Base-by-base conservation (phyloP, 2,329 filamentous ascomycete species). In the Coleophoma crateriformis region DNA sequence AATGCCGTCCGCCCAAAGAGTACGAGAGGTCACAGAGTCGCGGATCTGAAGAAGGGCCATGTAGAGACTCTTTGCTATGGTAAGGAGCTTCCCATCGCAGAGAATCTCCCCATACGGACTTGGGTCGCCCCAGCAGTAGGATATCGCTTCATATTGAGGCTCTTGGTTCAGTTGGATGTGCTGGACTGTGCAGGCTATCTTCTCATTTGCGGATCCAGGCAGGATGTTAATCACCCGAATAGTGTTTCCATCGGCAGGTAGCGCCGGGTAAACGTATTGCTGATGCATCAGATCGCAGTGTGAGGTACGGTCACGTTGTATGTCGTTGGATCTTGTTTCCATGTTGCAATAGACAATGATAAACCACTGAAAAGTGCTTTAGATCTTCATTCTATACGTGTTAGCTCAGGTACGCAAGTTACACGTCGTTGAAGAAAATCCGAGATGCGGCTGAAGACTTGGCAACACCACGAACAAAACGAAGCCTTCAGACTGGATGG, bases 181-280 rank as follows among this genome's bases (percentile, higher is more conserved):
- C 14, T 34, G 19, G 17, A 48, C 15, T 6, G 35, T n/a, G 15
- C 35, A 38, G 35, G 35, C 7, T 14, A 66, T 79, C 48, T 71
- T 76, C 7, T 75, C 68, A 34, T 67, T 79, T 45, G 76, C 72
- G 12, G 35, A 38, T 38, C 35, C 35, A n/a, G 35, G 35, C 35
- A 38, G 1, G 13, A 38, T 14, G 4, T 38, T 17, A 38, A 38
- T 38, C 35, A 38, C 35, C 4, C 35, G 35, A 8, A 38, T 38
- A n/a, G 13, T 14, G 12, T 38, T 17, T 38, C 35, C 35, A 38
- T 38, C 35, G 35, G 14, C 15, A 14, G 35, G 15, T 14, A 38
- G 7, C 11, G 2, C 7, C 8, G 7, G 2, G 12, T 38, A 38
- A 14, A 38, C 35, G 35, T n/a, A 38, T 17, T 14, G 13, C 8